Percentiles rank a stretch among this genome's conserved stretches.
These are phyloP conservation scores for Obba rivulosa DNA, from an alignment of 768 basidiomycete genomes.

Conservation along the genomic window DNA sequence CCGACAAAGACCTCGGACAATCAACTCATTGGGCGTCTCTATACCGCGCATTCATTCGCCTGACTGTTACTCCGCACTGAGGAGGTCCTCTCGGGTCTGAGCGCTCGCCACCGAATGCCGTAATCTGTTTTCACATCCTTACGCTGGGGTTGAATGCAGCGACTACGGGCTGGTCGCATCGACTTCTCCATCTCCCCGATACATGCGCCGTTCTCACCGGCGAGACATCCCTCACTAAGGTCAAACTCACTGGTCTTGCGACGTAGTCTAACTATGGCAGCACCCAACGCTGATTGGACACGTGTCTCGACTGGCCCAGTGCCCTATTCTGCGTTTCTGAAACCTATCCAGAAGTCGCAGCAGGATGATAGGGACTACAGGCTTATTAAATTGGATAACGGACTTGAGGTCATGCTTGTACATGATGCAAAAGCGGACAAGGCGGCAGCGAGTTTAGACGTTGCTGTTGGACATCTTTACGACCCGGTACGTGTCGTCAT, in stretches of 20 bases:
- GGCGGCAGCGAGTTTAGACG: conserved; percentile 90
- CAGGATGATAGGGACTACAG: conserved; percentile 80
- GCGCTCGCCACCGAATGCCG: conserved; percentile 4
- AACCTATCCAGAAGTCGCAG: conserved; percentile 61
- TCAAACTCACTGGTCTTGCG: conserved; percentile 5
- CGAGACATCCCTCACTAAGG: not conserved
- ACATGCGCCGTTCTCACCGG: not conserved
- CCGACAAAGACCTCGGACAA: no score
- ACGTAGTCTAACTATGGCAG: conserved; percentile 8
- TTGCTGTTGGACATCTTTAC: conserved; percentile 87
- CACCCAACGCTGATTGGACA: conserved; percentile 8
- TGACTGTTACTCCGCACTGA: no score
- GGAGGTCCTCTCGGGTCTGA: no score
- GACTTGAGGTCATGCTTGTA: conserved; percentile 79
- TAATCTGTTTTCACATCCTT: conserved; percentile 5
- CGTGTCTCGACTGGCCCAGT: conserved; percentile 8
- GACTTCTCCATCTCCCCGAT: not conserved
- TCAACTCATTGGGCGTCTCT: no score
- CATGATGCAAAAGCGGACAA: conserved; percentile 87
- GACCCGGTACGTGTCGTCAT: conserved; percentile 62
- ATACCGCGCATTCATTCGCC: no score
- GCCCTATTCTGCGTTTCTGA: conserved; percentile 50
- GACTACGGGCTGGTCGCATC: conserved; percentile 11
- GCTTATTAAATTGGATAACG: conserved; percentile 81
- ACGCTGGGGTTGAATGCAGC: conserved; percentile 9